Evolutionary conservation across 257 asterid genomes (phyloP).

Genomic region (Jasminum sambac): DNA sequence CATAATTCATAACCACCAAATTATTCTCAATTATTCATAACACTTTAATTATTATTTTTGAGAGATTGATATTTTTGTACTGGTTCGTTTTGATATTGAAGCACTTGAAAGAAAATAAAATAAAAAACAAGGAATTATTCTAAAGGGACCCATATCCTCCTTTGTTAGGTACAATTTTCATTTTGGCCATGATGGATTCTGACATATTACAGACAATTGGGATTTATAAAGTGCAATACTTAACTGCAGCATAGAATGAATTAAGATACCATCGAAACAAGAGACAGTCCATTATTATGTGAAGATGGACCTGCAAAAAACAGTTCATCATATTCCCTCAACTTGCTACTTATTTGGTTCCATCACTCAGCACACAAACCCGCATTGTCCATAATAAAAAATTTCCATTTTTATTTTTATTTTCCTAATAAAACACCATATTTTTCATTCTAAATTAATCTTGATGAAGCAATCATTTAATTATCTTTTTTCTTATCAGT

Average conservation of each 20-base stretch:
- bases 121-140: no score
- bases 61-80: no score
- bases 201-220: not conserved
- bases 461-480: constrained; percentile 17
- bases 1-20: no score
- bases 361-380: constrained; percentile 26
- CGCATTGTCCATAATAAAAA: not conserved
- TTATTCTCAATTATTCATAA: no score
- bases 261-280: not conserved
- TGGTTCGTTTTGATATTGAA: no score
- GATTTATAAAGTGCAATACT: not conserved
- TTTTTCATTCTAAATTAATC: not conserved
- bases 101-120: no score
- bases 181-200: no score
- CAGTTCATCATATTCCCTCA: constrained; percentile 33
- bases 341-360: constrained; percentile 2
- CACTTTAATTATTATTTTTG: no score
- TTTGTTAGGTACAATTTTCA: no score
- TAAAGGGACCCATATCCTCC: no score
- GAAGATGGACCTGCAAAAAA: constrained; percentile 14
- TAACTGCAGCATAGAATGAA: not conserved
- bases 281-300: not conserved
- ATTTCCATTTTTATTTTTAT: no score
- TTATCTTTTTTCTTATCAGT: not conserved
- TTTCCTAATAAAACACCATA: not conserved